Base-by-base conservation (phyloP, 2,329 filamentous ascomycete species). In the Ophiostoma quercus region DNA sequence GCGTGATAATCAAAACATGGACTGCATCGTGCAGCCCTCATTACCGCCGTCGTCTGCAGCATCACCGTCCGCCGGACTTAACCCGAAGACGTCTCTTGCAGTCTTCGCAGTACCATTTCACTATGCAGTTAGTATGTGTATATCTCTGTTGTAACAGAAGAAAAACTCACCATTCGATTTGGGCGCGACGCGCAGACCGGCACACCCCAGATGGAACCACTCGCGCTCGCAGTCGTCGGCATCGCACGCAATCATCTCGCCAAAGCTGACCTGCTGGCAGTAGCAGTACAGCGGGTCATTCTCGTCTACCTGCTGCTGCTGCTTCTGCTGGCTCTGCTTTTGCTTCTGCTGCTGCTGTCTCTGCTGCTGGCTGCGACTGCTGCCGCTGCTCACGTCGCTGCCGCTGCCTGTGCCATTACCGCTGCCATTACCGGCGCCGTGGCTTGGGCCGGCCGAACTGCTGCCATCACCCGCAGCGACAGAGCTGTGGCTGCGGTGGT, bases 151-250 rank as follows among this genome's bases (percentile, higher is more conserved):
- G n/a, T n/a, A n/a, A n/a, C n/a, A n/a, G n/a, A n/a, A n/a, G 25
- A 37, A 2, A 9, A 63, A 67, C 88, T 83, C 80, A 92, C 90
- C 86, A 79, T 89, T 92, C 73, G 88, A 87, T 71, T 86, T 88
- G n/a, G 92, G 92, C 68, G 91, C 90, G 71, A 90, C 90, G 75
- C 90, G 90, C 75, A 95, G 79, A 34, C 92, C 92, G 39, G 92
- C 91, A 78, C 92, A 95, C 67, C 89, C 90, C 67, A 95, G 80
- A 82, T 94, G 91, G 81, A 94, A 94, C 91, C 91, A 94, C 79
- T 94, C 91, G 72, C 87, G 84, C 74, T 87, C 84, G 79, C 91
- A 94, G 67, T 87, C 85, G 71, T 89, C 85, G 8, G 87, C 88
- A 77, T 94, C 91, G 76, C 91, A 94, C 2, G 89, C 91, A 62